These are phyloP conservation scores for Podila minutissima DNA, from an alignment of 192 early-diverging fungal genomes.

Conservation along the genomic window DNA sequence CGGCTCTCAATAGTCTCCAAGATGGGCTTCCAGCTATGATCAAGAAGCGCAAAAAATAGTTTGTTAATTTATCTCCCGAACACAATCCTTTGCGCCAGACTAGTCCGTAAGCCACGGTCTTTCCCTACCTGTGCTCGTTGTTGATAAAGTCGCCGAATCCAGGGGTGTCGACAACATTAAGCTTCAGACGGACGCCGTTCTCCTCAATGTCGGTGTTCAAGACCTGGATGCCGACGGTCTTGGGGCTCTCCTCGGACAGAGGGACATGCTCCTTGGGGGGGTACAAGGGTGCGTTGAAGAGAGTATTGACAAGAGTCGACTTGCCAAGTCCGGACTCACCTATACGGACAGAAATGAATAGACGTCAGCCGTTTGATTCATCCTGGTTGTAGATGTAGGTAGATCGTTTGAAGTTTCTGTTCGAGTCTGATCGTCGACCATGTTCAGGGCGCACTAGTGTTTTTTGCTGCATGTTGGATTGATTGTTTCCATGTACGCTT, in stretches of 20 bases:
- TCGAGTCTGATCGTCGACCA: too few species aligned
- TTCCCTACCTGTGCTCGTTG: slow-evolving; percentile 88
- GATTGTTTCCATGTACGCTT: too few species aligned
- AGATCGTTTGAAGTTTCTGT: background rate
- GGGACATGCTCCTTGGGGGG: slow-evolving; percentile 80
- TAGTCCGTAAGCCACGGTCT: too few species aligned
- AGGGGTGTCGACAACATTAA: slow-evolving; percentile 97
- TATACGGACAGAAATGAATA: slow-evolving; percentile 29
- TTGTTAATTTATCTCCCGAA: background rate
- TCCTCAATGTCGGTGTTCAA: slow-evolving; percentile 93
- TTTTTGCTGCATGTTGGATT: too few species aligned
- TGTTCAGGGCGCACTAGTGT: too few species aligned
- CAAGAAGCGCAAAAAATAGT: background rate
- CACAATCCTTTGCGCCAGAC: background rate
- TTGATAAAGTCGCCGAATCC: slow-evolving; percentile 99
- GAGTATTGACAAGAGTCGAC: slow-evolving; percentile 97
- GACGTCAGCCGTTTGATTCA: background rate
- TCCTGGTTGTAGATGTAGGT: background rate
- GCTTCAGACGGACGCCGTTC: slow-evolving; percentile 91
- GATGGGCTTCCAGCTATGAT: slow-evolving; percentile 93
- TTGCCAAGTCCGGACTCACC: slow-evolving; percentile 97
- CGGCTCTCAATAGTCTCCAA: slow-evolving; percentile 95
- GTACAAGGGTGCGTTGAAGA: slow-evolving; percentile 92
- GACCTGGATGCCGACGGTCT: slow-evolving; percentile 83
- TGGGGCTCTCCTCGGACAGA: slow-evolving; percentile 68